Percentiles rank a stretch among this genome's conserved stretches.
Evolutionary conservation across 148 eudicot genomes (phyloP).

Genomic region (Tetragonia tetragonoides): DNA sequence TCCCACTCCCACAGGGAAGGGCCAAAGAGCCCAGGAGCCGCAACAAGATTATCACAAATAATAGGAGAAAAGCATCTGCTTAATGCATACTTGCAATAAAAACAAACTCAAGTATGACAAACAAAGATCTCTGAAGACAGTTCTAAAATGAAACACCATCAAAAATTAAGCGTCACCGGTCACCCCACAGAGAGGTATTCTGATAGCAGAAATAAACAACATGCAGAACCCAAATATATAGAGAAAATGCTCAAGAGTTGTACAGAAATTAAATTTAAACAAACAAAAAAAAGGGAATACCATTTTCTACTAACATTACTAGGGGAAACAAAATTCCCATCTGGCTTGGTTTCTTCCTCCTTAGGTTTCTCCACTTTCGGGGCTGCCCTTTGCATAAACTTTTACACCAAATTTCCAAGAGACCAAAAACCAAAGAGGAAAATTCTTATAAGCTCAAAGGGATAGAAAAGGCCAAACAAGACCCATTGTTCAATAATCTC

Average conservation of each 20-base stretch:
- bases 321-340: conserved; percentile 50
- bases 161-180: not conserved
- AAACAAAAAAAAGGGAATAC: conserved; percentile 36
- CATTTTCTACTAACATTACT: conserved; percentile 56
- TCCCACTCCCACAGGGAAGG: too few species aligned
- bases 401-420: conserved; percentile 15
- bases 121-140: not conserved
- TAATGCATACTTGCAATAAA: not conserved
- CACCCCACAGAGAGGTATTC: not conserved
- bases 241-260: not conserved
- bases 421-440: not conserved
- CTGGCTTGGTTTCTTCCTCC: conserved; percentile 46
- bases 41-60: too few species aligned
- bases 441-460: conserved; percentile 22
- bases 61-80: too few species aligned
- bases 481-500: conserved; percentile 6
- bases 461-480: not conserved
- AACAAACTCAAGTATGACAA: not conserved
- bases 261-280: not conserved
- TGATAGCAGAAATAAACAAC: not conserved
- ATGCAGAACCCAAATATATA: not conserved
- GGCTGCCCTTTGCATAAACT: conserved; percentile 94
- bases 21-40: too few species aligned
- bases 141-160: not conserved
- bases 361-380: conserved; percentile 63